Evolutionary conservation across 2,329 filamentous ascomycete genomes (phyloP).

Genomic region (Beauveria varroae): DNA sequence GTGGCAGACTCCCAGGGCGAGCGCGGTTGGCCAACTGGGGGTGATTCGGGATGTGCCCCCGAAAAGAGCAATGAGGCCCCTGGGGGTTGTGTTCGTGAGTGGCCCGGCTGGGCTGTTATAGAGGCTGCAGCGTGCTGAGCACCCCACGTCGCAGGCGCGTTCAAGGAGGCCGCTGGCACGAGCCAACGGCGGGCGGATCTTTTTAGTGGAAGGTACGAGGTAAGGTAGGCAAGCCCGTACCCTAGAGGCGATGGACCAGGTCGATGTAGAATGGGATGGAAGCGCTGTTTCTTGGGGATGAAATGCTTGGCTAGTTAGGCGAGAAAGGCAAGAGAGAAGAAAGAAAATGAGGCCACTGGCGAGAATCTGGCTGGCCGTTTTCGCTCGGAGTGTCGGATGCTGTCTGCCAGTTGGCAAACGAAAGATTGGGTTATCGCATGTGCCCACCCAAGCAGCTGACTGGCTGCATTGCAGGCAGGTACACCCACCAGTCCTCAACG

Average conservation of each 20-base stretch:
- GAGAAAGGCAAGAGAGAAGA: neutral
- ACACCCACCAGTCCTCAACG: no score
- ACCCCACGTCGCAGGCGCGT: neutral
- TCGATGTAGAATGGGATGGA: neutral
- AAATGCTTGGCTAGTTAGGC: neutral
- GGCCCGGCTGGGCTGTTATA: neutral
- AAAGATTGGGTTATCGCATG: neutral
- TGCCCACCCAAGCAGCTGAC: neutral
- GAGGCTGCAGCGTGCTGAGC: neutral
- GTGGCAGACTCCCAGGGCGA: neutral
- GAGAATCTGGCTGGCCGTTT: neutral
- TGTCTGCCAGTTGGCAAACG: neutral
- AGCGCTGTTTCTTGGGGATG: neutral
- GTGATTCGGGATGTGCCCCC: neutral
- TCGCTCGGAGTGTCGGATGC: neutral
- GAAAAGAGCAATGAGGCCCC: neutral
- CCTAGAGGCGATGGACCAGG: neutral
- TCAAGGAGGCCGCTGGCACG: neutral
- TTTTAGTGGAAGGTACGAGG: neutral
- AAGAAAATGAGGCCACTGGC: neutral
- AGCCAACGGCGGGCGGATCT: slow-evolving; percentile 6
- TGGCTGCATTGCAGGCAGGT: neutral
- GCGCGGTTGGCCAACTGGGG: neutral
- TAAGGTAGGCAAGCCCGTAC: neutral
- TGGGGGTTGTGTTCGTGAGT: slow-evolving; percentile 3